Evolutionary conservation across 257 asterid genomes (phyloP).

Genomic region (Perilla frutescens): DNA sequence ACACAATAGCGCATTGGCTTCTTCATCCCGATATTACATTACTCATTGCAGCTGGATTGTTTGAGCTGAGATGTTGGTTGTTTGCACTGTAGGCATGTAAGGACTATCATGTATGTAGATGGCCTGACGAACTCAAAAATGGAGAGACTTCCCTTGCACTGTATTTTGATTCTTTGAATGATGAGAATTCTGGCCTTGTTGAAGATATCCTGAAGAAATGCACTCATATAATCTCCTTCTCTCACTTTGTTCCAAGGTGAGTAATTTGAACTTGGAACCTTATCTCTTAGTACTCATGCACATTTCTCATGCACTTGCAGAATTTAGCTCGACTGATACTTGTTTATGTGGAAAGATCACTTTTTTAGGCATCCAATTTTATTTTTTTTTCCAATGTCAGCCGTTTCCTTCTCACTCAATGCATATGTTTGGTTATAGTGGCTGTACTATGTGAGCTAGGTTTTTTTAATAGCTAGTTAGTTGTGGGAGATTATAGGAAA

Average conservation of each 20-base stretch:
- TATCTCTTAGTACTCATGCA: constrained; percentile 18
- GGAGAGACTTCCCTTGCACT: constrained; percentile 72
- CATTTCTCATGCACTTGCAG: background rate
- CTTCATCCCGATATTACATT: background rate
- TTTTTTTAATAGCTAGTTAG: background rate
- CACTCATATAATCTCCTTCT: constrained; percentile 67
- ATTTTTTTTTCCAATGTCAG: background rate
- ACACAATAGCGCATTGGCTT: constrained; percentile 6
- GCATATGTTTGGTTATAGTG: background rate
- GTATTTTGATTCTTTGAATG: constrained; percentile 80
- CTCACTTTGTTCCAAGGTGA: constrained; percentile 90
- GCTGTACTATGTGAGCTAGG: background rate
- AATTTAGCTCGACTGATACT: background rate
- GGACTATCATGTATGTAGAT: constrained; percentile 86
- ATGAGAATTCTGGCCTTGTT: constrained; percentile 48
- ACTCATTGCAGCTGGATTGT: background rate
- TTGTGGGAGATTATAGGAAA: background rate
- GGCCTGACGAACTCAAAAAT: constrained; percentile 67
- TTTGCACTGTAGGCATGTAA: constrained; percentile 73
- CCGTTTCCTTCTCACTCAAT: background rate
- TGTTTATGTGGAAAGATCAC: background rate
- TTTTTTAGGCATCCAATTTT: background rate
- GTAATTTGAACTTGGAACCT: constrained; percentile 35
- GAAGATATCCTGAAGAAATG: constrained; percentile 64
- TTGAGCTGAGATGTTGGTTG: constrained; percentile 27